Evolutionary conservation across 306 rosid species (phyloP), one percentile per base, ranked within the genome.

Genomic region (Sindora glabra): DNA sequence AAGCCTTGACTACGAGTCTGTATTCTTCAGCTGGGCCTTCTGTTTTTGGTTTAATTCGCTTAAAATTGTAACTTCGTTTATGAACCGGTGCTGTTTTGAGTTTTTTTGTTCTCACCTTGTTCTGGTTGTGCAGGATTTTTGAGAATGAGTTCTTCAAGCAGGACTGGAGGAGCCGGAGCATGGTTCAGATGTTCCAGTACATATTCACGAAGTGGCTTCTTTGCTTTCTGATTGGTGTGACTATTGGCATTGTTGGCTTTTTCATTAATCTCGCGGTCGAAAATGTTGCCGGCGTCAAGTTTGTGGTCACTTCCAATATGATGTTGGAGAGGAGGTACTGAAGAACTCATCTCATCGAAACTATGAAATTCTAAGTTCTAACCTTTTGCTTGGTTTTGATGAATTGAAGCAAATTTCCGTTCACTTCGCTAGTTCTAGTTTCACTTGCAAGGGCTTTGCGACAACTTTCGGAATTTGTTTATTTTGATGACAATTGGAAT

Each of bases 1-100:
- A 63, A 94, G 99, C 83, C 99, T 94, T 18, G 96, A 94, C 52
- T 94, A 89, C 47, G 99, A 94, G 96, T 89, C 14, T 6, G 81
- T 64, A 22, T 37, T 48, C n/a, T 44, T 17, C 52, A 11, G 47
- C 16, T 59, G 74, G 62, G 37, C 61, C 11, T 33, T 45, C 8
- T 12, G 1, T 25, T 57, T 38, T 3, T 26, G 8, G 5, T 1
- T 29, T 29, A 29, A 29, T 29, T 29, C 14, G 4, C 0, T 45
- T 16, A 58, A 29, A 59, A 59, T n/a, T n/a, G n/a, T n/a, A 56
- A 55, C n/a, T 24, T 68, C 69, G 58, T 25, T 10, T 2, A 0
- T 59, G 24, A 65, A 64, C 45, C 65, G 1, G 4, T 39, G 36
- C 37, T 62, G 8, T 24, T 37, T 15, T 51, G n/a, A n/a, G n/a